Base-by-base conservation (phyloP, 352 stramenopile species). In the Phytophthora tentaculata region DNA sequence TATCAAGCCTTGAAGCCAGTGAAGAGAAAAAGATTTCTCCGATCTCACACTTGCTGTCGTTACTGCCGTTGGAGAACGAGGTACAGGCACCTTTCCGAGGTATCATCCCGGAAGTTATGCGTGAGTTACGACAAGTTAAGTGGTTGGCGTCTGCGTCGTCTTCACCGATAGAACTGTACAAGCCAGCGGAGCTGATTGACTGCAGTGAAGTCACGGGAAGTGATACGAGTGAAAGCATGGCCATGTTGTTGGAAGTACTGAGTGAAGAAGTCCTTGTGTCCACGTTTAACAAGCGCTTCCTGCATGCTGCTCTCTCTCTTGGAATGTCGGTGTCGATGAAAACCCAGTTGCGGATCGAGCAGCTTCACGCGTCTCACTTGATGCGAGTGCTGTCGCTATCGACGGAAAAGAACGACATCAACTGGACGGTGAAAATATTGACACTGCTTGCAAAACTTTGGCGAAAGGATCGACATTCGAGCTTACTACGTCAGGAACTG, bases 61-160 rank as follows among this genome's bases (percentile, higher is more conserved):
- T 94, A 12, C 41, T 95, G 10, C 87, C 87, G 23, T 62, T 91
- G 44, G 83, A 91, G 51, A 88, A 73, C 49, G 85, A 95, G 41
- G 75, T 94, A 10, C 83, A 95, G 53, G 64, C 85, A 29, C 87
- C 87, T 5, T 95, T 95, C 67, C 71, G 85, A 1, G 64, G 62
- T 1, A 76, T 89, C 19, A 83, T 91, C 10, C 54, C 55, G 0
- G 85, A 92, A 9, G 84, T 86, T 8, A 85, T 91, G 72, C 82
- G 81, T 41, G 70, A 80, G 12, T 61, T 95, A 39, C 76, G 80
- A 14, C 62, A 81, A 52, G 54, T 84, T 0, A 75, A 76, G 35
- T 93, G 82, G 68, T 61, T 95, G 16, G 69, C 73, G 0, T 64
- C 52, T n/a, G n/a, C n/a, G 23, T 51, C 17, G 22, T 58, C 19